Evolutionary conservation across 2,329 filamentous ascomycete species (phyloP), one percentile per base, ranked within the genome.

Genomic region (Piedraia hortae): DNA sequence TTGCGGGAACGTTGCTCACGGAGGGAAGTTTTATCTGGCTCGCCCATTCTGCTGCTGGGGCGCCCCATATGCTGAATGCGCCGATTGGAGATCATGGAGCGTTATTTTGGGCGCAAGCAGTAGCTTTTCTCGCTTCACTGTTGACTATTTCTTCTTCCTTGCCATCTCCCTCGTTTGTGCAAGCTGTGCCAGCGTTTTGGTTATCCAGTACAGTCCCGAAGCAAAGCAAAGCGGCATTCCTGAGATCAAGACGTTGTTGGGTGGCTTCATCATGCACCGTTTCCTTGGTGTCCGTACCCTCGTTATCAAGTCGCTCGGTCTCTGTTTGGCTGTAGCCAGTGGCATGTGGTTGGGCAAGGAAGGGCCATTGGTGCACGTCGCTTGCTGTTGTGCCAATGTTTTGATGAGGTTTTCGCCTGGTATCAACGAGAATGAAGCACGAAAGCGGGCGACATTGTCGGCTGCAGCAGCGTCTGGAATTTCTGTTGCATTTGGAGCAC

Each of bases 331-430:
- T 19, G 82, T 91, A 19, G 74, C 75, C 32, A 91, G 80, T 4
- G 82, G 82, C 22, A 68, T 97, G 54, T 93, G 85, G 82, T 53
- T 93, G 8, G 82, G 82, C 14, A 93, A 93, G 45, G 82, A 97
- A 52, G 82, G 82, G 1, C 82, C 82, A 1, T 50, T 93, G 16
- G 82, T 97, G 4, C 82, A 97, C 45, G 80, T 93, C 11, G 82
- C 82, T 27, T 93, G 85, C 48, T 93, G 85, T 44, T 91, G 80
- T 41, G 78, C 82, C 20, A 90, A 88, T 40, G 48, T 91, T 6
- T 78, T 91, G 38, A 88, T 85, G 61, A 89, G 88, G 42, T 51
- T 82, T 6, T 91, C 89, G 33, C 21, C 21, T 9, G 66, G 59
- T 32, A 68, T 93, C 28, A 75, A 75, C 31, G 58, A 57, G 23